Base-by-base conservation (phyloP, 192 early-diverging fungal genomes). In the Podila minutissima region DNA sequence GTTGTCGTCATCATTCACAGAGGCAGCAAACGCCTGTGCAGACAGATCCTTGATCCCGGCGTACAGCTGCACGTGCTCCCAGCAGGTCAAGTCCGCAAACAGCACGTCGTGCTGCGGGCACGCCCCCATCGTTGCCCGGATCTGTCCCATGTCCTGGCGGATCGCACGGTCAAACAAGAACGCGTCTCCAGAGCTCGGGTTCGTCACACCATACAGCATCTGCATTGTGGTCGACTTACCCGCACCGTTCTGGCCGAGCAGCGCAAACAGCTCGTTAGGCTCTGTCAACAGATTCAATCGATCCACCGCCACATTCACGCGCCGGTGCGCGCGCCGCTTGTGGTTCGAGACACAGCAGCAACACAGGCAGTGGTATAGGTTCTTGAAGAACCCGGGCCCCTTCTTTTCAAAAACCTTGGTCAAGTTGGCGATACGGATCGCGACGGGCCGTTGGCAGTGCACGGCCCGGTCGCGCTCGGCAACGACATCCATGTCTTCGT, bases 91-190 rank as follows among this genome's bases (percentile, higher is more conserved):
- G 61, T 94, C 93, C 62, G 87, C 84, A 69, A 94, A 95, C 31
- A 95, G 67, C 59, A 95, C 89, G 74, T 94, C 93, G 61, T 91
- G 85, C 71, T 92, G 93, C 26, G 93, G 93, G 74, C 94, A 95
- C 7, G 94, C 87, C 48, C 93, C 94, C 89, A 95, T 91, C 24
- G 89, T 75, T 2, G 83, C 74, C 9, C 93, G 85, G 74, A 95
- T 94, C n/a, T 66, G 57, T 8, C 74, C 72, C 86, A 93, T 90
- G 33, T 94, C 86, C 41, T 75, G 66, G 4, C 62, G 63, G 13
- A 94, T 84, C 6, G 74, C 84, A 22, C 81, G 74, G 17, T 88
- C 86, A 74, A 86, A 93, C 38, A 94, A 83, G 24, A 91, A 77
- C 7, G 92, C 93, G 68, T 93, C 86, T 11, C 93, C 94, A 20